phyloP scores from a whole-genome alignment of 768 basidiomycete genomes.

The Mycena sanguinolenta region DNA sequence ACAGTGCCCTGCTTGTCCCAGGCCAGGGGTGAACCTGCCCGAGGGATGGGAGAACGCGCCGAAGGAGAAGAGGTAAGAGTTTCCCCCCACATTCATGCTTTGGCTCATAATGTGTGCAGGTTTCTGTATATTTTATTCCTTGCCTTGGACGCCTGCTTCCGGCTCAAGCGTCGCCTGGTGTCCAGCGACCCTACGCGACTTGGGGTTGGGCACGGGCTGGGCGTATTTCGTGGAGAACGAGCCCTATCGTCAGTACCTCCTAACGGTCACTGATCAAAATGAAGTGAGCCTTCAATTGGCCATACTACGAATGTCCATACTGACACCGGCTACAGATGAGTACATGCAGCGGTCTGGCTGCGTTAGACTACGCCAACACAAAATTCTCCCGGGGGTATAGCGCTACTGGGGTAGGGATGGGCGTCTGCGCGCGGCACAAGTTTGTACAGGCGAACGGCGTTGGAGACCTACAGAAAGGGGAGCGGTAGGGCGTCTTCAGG shows the following conservation, averaged over 20 bases:
- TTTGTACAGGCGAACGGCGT: not conserved
- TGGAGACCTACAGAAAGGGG: not conserved
- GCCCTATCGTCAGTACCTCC: not conserved
- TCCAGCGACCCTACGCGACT: not conserved
- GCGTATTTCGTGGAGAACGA: not conserved
- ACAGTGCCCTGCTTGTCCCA: no score
- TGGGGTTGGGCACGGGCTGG: not conserved
- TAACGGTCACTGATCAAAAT: not conserved
- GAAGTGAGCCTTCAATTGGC: not conserved
- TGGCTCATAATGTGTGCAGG: not conserved
- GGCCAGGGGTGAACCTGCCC: not conserved
- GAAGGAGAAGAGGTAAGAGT: not conserved
- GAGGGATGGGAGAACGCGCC: not conserved
- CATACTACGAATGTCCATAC: no score
- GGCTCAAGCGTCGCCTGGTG: not conserved
- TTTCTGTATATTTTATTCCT: not conserved
- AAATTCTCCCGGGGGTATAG: not conserved
- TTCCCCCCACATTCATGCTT: no score
- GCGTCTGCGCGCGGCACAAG: not conserved
- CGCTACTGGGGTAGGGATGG: not conserved
- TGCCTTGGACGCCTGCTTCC: not conserved
- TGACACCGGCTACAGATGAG: not conserved
- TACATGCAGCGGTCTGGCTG: not conserved
- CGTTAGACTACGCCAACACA: not conserved
- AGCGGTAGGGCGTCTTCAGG: not conserved